Percentiles rank a stretch among this genome's conserved stretches.
Evolutionary conservation across 768 basidiomycete species (phyloP).

Genomic region (Exidia glandulosa): DNA sequence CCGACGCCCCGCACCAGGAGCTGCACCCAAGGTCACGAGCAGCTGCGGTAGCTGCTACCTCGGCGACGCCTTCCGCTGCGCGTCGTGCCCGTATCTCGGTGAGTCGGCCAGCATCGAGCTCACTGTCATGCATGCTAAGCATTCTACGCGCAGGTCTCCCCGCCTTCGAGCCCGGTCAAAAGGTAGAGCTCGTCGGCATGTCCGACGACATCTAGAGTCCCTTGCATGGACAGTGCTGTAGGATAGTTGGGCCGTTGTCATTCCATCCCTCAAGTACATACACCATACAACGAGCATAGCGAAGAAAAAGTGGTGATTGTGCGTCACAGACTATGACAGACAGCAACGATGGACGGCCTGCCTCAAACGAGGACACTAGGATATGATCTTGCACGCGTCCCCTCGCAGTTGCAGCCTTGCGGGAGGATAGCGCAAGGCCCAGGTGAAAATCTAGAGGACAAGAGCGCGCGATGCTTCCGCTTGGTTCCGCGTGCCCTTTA

Average conservation of each 20-base stretch:
- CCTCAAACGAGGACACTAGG: constrained; percentile 10
- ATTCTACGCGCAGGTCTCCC: constrained; percentile 64
- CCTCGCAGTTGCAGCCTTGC: not conserved
- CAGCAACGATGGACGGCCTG: constrained; percentile 2
- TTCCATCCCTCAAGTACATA: not conserved
- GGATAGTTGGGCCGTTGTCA: not conserved
- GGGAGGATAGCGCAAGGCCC: not conserved
- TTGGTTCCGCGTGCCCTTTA: constrained; percentile 13
- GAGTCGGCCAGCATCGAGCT: constrained; percentile 22
- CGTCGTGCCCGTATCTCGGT: constrained; percentile 94
- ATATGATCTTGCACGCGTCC: not conserved
- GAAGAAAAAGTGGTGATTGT: constrained; percentile 4
- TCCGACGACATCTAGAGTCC: constrained; percentile 59
- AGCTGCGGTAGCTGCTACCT: constrained; percentile 97
- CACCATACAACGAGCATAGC: not conserved
- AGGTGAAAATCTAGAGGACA: not conserved
- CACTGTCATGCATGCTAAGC: constrained; percentile 5
- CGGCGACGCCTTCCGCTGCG: constrained; percentile 96
- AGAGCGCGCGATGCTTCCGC: not conserved
- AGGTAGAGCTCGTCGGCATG: constrained; percentile 86
- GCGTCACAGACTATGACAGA: constrained; percentile 9
- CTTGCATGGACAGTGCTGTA: not conserved
- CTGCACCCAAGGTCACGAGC: constrained; percentile 85
- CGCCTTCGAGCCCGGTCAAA: constrained; percentile 96
- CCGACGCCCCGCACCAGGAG: constrained; percentile 44